Evolutionary conservation across 768 basidiomycete species (phyloP), one percentile per base, ranked within the genome.

Genomic region (Mycena capillaripes): DNA sequence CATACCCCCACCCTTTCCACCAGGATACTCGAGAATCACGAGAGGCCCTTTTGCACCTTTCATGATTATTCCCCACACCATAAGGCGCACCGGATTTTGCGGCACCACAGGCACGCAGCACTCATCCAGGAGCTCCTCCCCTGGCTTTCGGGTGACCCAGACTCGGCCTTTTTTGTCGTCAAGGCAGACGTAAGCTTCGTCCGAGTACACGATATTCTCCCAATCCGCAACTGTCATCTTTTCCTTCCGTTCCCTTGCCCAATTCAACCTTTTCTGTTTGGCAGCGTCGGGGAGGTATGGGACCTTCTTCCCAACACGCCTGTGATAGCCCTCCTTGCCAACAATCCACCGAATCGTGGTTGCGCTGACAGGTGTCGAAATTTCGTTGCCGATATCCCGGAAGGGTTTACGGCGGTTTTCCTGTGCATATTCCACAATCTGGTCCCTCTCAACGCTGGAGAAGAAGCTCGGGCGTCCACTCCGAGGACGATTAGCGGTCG

Each of bases 211-310:
- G 8, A 48, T 21, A 48, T 48, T n/a, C 9, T 23, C 46, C n/a
- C n/a, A 48, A 48, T 48, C 46, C 10, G 46, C 46, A 21, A 9
- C 57, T 29, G n/a, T 52, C 46, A 68, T 68, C 25, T 50, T 76
- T 3, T 17, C 10, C 58, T 52, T 29, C 44, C 50, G 60, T 23
- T 62, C 29, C 50, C 44, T 61, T 38, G 76, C 81, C 79, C 79
- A 82, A 10, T 25, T 27, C 19, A 78, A 32, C 38, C 78, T 11
- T 4, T n/a, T 27, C 17, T 65, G 11, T 57, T 70, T 77, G 52
- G 80, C 75, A 10, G 32, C 52, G 50, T 52, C 36, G 11, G 67
- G 75, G 48, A 81, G 74, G 48, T 55, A 78, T 14, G 80, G 81
- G 16, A 77, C 78, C 65, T 74, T 74, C 46, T 63, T 42, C n/a